Conservation (phyloP, 2,329 filamentous ascomycete species). For the Calonectria naviculata region DNA sequence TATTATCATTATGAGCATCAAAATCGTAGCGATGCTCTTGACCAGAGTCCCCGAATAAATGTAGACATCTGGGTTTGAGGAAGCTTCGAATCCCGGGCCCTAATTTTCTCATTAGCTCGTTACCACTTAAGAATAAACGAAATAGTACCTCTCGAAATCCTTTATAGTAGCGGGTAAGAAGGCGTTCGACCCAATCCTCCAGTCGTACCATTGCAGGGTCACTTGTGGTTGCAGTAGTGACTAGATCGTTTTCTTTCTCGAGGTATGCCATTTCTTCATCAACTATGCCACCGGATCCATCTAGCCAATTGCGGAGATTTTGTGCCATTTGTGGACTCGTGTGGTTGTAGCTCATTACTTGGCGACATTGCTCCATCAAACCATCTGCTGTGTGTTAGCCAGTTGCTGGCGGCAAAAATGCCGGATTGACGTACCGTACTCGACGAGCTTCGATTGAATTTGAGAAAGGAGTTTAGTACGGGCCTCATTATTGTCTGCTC, state of each 20-base stretch:
- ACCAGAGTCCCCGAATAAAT: background rate
- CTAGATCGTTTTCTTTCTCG: background rate
- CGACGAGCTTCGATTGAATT: conserved; percentile 6
- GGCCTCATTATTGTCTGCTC: conserved; percentile 31
- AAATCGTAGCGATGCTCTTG: background rate
- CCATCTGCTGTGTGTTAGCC: background rate
- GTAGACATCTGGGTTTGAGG: background rate
- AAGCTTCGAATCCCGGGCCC: background rate
- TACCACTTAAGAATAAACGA: background rate
- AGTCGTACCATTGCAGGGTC: background rate
- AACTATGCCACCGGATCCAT: background rate
- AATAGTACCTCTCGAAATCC: background rate
- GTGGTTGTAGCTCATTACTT: background rate
- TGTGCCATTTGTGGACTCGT: background rate
- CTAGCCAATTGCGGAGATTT: conserved; percentile 8
- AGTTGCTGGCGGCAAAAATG: background rate
- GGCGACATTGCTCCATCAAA: background rate
- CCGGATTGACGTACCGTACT: conserved; percentile 5
- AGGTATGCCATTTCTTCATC: conserved; percentile 11
- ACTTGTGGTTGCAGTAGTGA: background rate
- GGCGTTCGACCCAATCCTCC: conserved; percentile 7
- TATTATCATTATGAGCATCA: background rate
- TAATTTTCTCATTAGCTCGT: background rate
- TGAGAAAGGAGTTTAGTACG: background rate
- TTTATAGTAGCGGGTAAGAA: background rate